phyloP scores from a whole-genome alignment of 441 rosid species.

The Pelargonium citronellum region DNA sequence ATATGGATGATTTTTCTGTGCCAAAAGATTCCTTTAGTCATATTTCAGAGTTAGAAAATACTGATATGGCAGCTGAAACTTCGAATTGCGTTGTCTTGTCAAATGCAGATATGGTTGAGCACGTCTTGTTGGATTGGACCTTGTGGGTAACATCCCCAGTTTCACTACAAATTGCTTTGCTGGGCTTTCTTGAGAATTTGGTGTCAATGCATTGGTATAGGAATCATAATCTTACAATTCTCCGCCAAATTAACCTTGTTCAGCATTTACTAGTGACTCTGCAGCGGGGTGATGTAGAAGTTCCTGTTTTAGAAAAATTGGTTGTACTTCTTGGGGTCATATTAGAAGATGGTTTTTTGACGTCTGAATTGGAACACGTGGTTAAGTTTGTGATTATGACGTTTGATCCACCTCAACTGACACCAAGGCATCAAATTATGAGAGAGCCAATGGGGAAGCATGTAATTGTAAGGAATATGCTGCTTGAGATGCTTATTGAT shows the following conservation, averaged over 20 bases:
- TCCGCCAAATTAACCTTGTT: constrained; percentile 92
- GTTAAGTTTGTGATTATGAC: constrained; percentile 97
- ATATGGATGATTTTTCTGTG: constrained; percentile 89
- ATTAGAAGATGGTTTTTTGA: constrained; percentile 94
- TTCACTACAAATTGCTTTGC: constrained; percentile 84
- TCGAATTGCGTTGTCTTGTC: constrained; percentile 98
- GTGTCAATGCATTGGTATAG: constrained; percentile 99
- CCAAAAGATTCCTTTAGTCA: constrained; percentile 91
- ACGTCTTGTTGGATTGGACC: constrained; percentile 99
- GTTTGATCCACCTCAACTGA: constrained; percentile 92
- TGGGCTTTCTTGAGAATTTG: constrained; percentile 96
- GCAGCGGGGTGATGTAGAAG: constrained; percentile 99
- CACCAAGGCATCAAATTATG: constrained; percentile 56
- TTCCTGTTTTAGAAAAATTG: constrained; percentile 92
- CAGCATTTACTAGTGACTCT: constrained; percentile 93
- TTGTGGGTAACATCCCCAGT: constrained; percentile 94
- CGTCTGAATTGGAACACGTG: constrained; percentile 95
- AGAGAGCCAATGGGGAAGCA: constrained; percentile 97
- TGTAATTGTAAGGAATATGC: constrained; percentile 97
- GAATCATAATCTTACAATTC: constrained; percentile 92
- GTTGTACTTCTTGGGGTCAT: constrained; percentile 98
- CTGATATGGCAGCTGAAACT: constrained; percentile 76
- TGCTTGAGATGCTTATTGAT: constrained; percentile 98
- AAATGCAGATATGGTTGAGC: constrained; percentile 99
- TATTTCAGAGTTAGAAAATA: constrained; percentile 87